These are phyloP conservation scores for Jaltomata sinuosa DNA, from an alignment of 257 asterid genomes.

Conservation along the genomic window DNA sequence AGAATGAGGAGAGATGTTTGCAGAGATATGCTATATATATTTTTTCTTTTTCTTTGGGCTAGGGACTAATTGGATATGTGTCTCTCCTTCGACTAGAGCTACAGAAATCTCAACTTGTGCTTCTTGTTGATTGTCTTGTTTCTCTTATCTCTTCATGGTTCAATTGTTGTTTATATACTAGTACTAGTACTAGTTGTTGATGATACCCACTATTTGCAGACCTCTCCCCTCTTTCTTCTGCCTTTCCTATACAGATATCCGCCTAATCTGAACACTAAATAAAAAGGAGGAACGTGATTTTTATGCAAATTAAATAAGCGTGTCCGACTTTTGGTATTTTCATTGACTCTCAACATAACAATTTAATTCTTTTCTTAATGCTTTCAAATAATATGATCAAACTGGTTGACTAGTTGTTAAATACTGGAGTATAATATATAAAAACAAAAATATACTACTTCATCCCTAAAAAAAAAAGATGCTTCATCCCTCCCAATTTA, in stretches of 20 bases:
- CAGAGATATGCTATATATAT: background rate
- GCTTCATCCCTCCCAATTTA: too few relatives aligned
- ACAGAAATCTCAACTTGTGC: slow-evolving; percentile 19
- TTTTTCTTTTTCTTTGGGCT: too few relatives aligned
- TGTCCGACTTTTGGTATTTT: background rate
- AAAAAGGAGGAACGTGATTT: background rate
- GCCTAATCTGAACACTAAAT: background rate
- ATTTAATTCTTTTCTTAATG: background rate
- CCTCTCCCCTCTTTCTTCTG: background rate
- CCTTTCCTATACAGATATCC: background rate
- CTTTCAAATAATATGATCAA: background rate
- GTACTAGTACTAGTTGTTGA: background rate
- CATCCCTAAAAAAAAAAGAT: too few relatives aligned
- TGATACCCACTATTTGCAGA: background rate
- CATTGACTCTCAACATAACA: background rate
- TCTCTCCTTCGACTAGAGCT: slow-evolving; percentile 19
- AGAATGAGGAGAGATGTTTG: background rate
- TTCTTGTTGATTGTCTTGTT: slow-evolving; percentile 3
- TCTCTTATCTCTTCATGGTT: background rate
- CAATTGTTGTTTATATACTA: background rate
- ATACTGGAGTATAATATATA: too few relatives aligned
- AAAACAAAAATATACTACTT: too few relatives aligned
- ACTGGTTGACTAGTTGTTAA: background rate
- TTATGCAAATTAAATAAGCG: background rate
- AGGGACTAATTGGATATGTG: slow-evolving; percentile 6